Evolutionary conservation across 208 protist genomes (phyloP), one percentile per base, ranked within the genome.

Genomic region (Phytomonas francai): DNA sequence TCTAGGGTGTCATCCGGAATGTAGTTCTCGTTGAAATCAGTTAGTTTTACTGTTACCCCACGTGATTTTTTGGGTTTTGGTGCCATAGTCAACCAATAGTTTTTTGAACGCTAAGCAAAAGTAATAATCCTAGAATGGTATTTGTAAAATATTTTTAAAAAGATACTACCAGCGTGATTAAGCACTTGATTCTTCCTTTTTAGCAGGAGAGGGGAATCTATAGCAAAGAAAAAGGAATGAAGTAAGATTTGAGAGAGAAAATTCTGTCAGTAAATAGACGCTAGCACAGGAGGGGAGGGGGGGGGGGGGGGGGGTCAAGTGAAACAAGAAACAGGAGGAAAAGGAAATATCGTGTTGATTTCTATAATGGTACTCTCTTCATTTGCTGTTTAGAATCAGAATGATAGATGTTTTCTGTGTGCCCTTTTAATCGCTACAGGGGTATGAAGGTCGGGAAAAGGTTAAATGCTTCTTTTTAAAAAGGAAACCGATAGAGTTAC

Each of bases 1-100:
- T 94, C 86, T 59, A 90, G 81, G 65, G 78, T 85, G 25, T 86
- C 77, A 25, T 94, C 89, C 19, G 82, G 80, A 57, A 91, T 73
- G 72, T 83, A 88, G 59, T 88, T 85, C 49, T 91, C 84, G 73
- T 90, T 88, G 74, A 91, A 92, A 59, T 89, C 80, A 30, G 73
- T 79, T 68, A 94, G 63, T 71, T 91, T 87, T 54, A 94, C 70
- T n/a, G 80, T 83, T 78, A 92, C 91, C 34, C 89, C 89, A 63
- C 81, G 81, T 64, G 77, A 83, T 56, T 86, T 84, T 68, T 90
- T 91, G 54, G 80, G 74, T 65, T 88, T 90, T 12, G 87, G 77
- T 49, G 84, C 78, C 82, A 89, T 93, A 25, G 33, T 79, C 12
- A 49, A 49, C 14, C 4, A 49, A 22, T 49, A 49, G 12, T 3